These are phyloP conservation scores for Naumovozyma castellii DNA, from an alignment of 805 yeast genomes.

Conservation along the genomic window DNA sequence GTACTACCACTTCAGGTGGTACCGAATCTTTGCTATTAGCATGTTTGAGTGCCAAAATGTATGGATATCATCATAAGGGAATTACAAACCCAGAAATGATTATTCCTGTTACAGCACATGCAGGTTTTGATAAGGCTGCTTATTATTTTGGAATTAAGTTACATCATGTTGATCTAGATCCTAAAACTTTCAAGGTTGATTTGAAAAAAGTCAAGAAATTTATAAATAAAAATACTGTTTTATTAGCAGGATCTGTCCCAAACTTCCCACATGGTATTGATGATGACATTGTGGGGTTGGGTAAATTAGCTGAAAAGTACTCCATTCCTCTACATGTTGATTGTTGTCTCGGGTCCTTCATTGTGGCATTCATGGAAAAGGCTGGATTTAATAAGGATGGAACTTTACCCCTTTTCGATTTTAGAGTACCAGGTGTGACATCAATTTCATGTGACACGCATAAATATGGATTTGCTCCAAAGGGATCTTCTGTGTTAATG, in stretches of 20 bases:
- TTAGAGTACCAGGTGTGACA: conserved; percentile 84
- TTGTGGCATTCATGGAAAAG: conserved; percentile 67
- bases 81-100: conserved; percentile 73
- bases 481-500: conserved; percentile 90
- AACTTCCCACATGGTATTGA: conserved; percentile 94
- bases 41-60: conserved; percentile 79
- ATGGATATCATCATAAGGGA: conserved; percentile 49
- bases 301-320: conserved; percentile 49
- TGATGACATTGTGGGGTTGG: conserved; percentile 73
- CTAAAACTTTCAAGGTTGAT: conserved; percentile 58
- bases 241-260: conserved; percentile 90
- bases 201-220: conserved; percentile 48
- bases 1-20: conserved; percentile 89
- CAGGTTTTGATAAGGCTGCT: conserved; percentile 90
- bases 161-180: conserved; percentile 70
- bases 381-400: conserved; percentile 36
- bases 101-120: conserved; percentile 86
- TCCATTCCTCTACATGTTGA: conserved; percentile 90
- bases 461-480: conserved; percentile 97
- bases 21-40: conserved; percentile 86
- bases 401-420: conserved; percentile 54
- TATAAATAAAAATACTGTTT: conserved; percentile 70
- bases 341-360: conserved; percentile 89
- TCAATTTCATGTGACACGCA: conserved; percentile 99
- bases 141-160: conserved; percentile 80